Evolutionary conservation across 148 eudicot genomes (phyloP).

Genomic region (Pharnaceum exiguum): DNA sequence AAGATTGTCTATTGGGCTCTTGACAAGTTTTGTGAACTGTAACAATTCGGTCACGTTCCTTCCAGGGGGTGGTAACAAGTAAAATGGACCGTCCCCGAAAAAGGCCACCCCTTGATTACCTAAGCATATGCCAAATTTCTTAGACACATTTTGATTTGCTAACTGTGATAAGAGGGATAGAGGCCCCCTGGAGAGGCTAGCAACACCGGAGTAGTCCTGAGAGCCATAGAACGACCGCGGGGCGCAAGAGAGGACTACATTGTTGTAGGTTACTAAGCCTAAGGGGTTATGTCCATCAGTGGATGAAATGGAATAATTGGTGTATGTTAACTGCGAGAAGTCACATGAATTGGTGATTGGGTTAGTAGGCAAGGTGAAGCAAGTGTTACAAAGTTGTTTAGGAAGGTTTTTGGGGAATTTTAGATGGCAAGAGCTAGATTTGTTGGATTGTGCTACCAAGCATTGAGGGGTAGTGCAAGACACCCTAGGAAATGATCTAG

Average conservation of each 20-base stretch:
- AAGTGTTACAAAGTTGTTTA: too few relatives aligned
- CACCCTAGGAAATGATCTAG: constrained; percentile 7
- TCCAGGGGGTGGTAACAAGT: constrained; percentile 35
- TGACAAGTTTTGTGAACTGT: constrained; percentile 36
- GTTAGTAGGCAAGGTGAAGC: too few relatives aligned
- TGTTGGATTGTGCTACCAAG: constrained; percentile 3
- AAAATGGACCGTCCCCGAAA: constrained; percentile 43
- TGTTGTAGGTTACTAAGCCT: too few relatives aligned
- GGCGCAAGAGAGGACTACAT: too few relatives aligned
- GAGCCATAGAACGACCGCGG: too few relatives aligned
- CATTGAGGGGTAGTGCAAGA: constrained; percentile 13
- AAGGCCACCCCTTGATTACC: constrained; percentile 34
- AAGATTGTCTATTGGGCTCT: constrained; percentile 4
- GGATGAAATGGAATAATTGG: too few relatives aligned
- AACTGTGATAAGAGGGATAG: constrained; percentile 33
- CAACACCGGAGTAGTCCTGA: constrained; percentile 24
- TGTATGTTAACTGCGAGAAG: too few relatives aligned
- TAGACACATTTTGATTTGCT: constrained; percentile 10
- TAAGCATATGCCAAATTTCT: constrained; percentile 34
- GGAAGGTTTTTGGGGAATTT: too few relatives aligned
- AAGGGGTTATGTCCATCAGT: too few relatives aligned
- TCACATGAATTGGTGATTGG: too few relatives aligned
- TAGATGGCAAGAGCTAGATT: too few relatives aligned
- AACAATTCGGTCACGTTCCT: constrained; percentile 24
- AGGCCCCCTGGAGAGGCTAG: constrained; percentile 31